Base-by-base conservation (phyloP, 805 yeast genomes). In the Komagataella kurtzmanii region DNA sequence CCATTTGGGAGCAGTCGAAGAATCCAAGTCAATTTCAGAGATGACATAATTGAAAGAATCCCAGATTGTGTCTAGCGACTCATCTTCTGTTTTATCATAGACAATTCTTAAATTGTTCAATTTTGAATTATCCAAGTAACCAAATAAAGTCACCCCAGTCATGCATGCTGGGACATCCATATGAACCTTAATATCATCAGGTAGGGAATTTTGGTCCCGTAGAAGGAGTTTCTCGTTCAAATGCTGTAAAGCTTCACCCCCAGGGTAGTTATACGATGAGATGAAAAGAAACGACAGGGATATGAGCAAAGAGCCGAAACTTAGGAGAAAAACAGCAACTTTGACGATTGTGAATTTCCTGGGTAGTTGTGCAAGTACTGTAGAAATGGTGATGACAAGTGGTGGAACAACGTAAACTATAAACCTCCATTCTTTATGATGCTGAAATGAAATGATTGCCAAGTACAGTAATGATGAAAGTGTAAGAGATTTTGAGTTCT, bases 351-450 rank as follows among this genome's bases (percentile, higher is more conserved):
- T 10, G 3, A 48, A 60, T 54, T 50, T 54, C 14, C 50, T 46
- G 3, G 57, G 45, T 17, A 57, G 47, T 14, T 55, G 48, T 1
- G 75, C 64, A 14, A 83, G 74, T 6, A 86, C 87, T 47, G 75
- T 69, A 2, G 93, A 81, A 5, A 85, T 89, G 36, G 77, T 61
- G 17, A 84, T 58, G 0, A 84, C 79, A 53, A 88, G 63, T 0
- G 83, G 71, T 1, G 97, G 97, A 3, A 85, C 68, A 0, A 81
- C 69, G 64, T 90, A 91, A 17, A 84, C 70, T 45, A 91, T 80
- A 60, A 91, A 91, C 58, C 97, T 76, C 95, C 95, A 88, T 69
- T 91, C 98, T 63, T 91, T 91, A 59, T 91, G 97, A 2, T 93
- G 89, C 64, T 86, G 93, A 50, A 83, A 63, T 0, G 97, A 88